Base-by-base conservation (phyloP, 805 yeast species). In the Nakazawaea sp. region DNA sequence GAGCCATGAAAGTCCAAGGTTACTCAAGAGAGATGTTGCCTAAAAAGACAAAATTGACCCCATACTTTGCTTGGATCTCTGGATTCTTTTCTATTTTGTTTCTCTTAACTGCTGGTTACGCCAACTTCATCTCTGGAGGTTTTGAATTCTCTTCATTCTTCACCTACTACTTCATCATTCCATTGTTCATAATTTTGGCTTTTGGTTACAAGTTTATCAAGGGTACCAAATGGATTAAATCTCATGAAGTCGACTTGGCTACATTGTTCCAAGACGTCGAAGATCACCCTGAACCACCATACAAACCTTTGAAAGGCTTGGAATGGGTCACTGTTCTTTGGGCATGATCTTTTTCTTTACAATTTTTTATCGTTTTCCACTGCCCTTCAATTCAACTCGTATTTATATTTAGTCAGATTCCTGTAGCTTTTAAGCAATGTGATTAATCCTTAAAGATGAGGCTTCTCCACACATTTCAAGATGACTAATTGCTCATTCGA, bases 1-100 rank as follows among this genome's bases (percentile, higher is more conserved):
- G 88, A 53, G 82, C 81, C 58, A 81, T 81, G 81, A 57, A 64
- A 28, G 78, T 80, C 23, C 74, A 87, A 55, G 78, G 78, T 35
- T 78, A 82, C 39, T 64, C 78, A 16, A 64, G 95, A 51, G 78
- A 78, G 47, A 66, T 70, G 11, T 65, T 85, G 40, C 92, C 95
- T 10, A 84, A 70, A 66, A 81, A 78, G 55, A 88, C 90, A 4
- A 52, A 51, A 13, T 65, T 68, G 38, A 81, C 80, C 77, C 90
- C 94, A 2, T 70, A 55, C 44, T 58, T 64, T 42, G 83, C 89
- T 1, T 78, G 75, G 59, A 44, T 53, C 28, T 56, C 64, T 3
- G 52, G 56, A 15, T 21, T 52, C 20, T 37, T 45, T 2, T 51
- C 57, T 2, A 7, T 45, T 1, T 12, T 62, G 6, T 42, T 62